Evolutionary conservation across 164 flowering plant species (phyloP), one percentile per base, ranked within the genome.

Genomic region (Cinnamomum micranthum): DNA sequence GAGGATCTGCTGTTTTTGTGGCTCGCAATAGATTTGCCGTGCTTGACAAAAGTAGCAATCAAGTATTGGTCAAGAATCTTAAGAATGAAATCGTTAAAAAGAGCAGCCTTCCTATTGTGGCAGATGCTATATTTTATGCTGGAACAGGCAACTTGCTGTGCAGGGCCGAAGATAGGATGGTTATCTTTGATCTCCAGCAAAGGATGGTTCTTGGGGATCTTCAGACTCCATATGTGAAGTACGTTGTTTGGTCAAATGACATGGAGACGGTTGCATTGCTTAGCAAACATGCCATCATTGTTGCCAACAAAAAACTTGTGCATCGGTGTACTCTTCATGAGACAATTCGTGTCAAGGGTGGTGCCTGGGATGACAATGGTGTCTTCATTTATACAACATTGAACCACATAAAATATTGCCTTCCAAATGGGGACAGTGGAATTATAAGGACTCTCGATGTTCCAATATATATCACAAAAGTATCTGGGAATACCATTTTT

Each of bases 201-300:
- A 86, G 93, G 79, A 77, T 85, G 64, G 82, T 94, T 76, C 88
- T 94, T 77, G 97, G 98, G 27, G 98, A 94, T 59, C 92, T 94
- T 70, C 97, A 87, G 76, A 85, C 92, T 22, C 89, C 97, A 33
- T 89, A 87, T 84, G 82, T 94, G 31, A 90, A 89, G 84, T 92
- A 91, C 74, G 82, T 91, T 78, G 88, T 90, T 50, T 94, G 98
- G 97, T 92, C 97, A 22, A 89, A 82, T 79, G 98, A 94, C 82
- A 89, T 94, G 93, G 97, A 94, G 77, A 89, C 70, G 74, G 95
- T 94, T 75, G 98, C 98, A 33, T 84, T 94, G 80, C 94, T 94
- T 41, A 89, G 98, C 80, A 92, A 94, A 77, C 98, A 94, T 82
- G 84, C 97, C 11, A 92, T 94, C 27, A 78, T 90, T 27, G 88